Conservation (phyloP, 2,329 filamentous ascomycete species). For the Fusarium sp. region DNA sequence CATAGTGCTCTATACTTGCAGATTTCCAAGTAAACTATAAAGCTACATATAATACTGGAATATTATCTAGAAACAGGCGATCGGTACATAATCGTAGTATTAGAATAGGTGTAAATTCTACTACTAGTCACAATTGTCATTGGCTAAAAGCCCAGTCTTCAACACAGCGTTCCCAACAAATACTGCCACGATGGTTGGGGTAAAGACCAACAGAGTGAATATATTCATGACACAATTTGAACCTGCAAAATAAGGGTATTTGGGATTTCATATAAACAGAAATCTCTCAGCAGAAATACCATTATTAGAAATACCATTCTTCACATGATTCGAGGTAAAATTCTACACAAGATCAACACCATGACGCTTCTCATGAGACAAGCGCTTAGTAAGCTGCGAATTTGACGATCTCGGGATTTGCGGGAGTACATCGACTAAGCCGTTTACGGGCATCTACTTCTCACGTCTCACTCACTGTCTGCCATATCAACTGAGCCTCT, state of each 20-base stretch:
- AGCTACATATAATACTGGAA: background rate
- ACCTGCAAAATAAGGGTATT: background rate
- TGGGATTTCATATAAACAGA: background rate
- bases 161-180: background rate
- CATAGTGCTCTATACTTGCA: background rate
- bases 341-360: background rate
- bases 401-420: slow-evolving; percentile 27
- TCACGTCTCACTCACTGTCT: slow-evolving; percentile 7
- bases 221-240: background rate
- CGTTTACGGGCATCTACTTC: slow-evolving; percentile 22
- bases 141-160: background rate
- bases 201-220: background rate
- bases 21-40: background rate
- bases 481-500: slow-evolving; percentile 3
- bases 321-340: background rate
- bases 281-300: background rate
- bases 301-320: background rate
- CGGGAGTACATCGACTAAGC: slow-evolving; percentile 32
- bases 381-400: slow-evolving; percentile 33
- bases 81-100: background rate
- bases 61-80: background rate
- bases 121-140: background rate
- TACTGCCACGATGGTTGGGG: background rate
- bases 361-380: background rate
- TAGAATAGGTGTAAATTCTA: background rate